Evolutionary conservation across 345 rosid genomes (phyloP).

Genomic region (Arabidopsis suecica): DNA sequence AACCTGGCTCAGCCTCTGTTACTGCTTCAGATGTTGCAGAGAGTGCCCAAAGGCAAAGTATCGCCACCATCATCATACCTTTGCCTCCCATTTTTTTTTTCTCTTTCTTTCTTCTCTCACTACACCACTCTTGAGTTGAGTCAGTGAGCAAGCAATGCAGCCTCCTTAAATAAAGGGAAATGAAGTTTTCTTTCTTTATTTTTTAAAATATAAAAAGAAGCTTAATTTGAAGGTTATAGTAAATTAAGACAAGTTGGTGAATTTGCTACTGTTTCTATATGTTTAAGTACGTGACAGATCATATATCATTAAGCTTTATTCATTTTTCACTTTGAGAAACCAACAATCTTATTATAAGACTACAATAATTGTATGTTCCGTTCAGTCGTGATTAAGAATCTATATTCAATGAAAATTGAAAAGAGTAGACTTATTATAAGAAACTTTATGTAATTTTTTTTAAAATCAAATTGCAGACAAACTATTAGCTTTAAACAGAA

Average conservation of each 20-base stretch:
- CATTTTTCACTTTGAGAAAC: constrained; percentile 22
- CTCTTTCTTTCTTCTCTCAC: constrained; percentile 22
- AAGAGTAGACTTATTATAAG: not conserved
- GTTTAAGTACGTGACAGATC: constrained; percentile 13
- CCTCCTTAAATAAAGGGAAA: constrained; percentile 37
- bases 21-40: constrained; percentile 57
- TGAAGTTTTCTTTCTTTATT: constrained; percentile 7
- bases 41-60: constrained; percentile 56
- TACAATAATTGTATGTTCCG: constrained; percentile 18
- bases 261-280: constrained; percentile 2
- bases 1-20: constrained; percentile 61
- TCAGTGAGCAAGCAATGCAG: constrained; percentile 33
- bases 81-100: constrained; percentile 56
- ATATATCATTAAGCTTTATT: constrained; percentile 27
- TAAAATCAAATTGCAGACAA: too few species aligned
- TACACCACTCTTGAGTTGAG: constrained; percentile 37
- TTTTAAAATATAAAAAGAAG: not conserved
- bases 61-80: constrained; percentile 45
- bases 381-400: constrained; percentile 14
- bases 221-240: constrained; percentile 20
- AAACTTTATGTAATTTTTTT: not conserved
- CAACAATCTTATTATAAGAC: not conserved
- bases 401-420: not conserved
- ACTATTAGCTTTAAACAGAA: not conserved
- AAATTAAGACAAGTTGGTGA: constrained; percentile 38